A percentile compares a stretch with the other conserved stretches of the same genome.
Evolutionary conservation across 306 rosid species (phyloP).

Genomic region (Cyclanthera cordifolia): DNA sequence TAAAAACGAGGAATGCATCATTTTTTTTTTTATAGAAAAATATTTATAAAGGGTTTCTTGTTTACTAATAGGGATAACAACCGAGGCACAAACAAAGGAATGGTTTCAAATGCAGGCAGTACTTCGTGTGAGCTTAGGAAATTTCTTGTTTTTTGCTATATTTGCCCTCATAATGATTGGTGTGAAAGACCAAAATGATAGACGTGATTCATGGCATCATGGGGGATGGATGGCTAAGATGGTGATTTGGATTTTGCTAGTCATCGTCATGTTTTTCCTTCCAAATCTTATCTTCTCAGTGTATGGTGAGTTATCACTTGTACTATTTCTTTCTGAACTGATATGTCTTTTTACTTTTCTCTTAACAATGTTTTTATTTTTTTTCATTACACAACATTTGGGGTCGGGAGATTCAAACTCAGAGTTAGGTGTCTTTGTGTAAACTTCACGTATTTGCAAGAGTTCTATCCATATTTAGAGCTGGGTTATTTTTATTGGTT

Average conservation of each 20-base stretch:
- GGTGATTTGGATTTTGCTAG: slow-evolving; percentile 66
- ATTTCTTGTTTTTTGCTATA: slow-evolving; percentile 63
- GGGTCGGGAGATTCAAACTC: no score
- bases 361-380: not conserved
- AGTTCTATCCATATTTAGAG: no score
- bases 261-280: slow-evolving; percentile 69
- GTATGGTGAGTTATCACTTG: slow-evolving; percentile 42
- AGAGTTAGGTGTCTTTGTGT: no score
- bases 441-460: no score
- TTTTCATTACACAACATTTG: no score
- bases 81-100: slow-evolving; percentile 41
- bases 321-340: not conserved
- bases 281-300: slow-evolving; percentile 45
- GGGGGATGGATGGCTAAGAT: slow-evolving; percentile 83
- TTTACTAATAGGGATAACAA: slow-evolving; percentile 48
- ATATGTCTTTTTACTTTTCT: not conserved
- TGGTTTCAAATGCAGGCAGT: slow-evolving; percentile 86
- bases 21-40: not conserved
- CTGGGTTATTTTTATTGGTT: no score
- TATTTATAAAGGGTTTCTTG: not conserved
- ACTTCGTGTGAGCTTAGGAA: slow-evolving; percentile 92
- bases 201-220: slow-evolving; percentile 93
- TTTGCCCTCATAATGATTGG: slow-evolving; percentile 89
- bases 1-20: not conserved
- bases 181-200: slow-evolving; percentile 79